Evolutionary conservation across 345 rosid genomes (phyloP).

Genomic region (Euphorbia peplus): DNA sequence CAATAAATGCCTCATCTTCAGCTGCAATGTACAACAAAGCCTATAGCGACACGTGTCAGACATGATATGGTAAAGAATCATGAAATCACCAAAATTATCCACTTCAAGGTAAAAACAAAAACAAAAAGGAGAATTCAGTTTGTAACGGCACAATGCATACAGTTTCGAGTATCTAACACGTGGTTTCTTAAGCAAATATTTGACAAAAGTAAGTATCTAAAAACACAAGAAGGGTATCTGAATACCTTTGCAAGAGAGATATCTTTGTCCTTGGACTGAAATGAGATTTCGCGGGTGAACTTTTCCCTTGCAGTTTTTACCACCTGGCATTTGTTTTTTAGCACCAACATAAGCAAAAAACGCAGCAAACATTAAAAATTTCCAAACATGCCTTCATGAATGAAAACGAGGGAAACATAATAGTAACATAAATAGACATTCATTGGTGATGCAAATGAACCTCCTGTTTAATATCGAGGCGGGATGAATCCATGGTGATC

Average conservation of each 20-base stretch:
- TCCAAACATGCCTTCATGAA: too few species aligned
- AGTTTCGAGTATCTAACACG: background rate
- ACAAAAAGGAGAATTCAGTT: background rate
- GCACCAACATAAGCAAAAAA: slow-evolving; percentile 11
- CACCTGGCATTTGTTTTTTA: slow-evolving; percentile 42
- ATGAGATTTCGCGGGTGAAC: slow-evolving; percentile 71
- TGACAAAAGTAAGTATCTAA: background rate
- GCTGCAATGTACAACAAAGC: slow-evolving; percentile 77
- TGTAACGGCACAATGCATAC: too few species aligned
- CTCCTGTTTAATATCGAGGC: slow-evolving; percentile 65
- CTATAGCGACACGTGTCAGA: slow-evolving; percentile 37
- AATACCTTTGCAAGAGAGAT: slow-evolving; percentile 77
- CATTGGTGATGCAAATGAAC: slow-evolving; percentile 45
- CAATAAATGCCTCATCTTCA: slow-evolving; percentile 80
- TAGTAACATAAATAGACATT: slow-evolving; percentile 4
- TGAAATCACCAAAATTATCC: background rate
- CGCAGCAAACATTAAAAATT: slow-evolving; percentile 15
- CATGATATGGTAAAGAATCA: slow-evolving; percentile 12
- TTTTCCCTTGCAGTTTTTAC: slow-evolving; percentile 54
- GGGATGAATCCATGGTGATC: slow-evolving; percentile 54
- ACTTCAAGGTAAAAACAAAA: background rate
- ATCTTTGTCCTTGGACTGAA: slow-evolving; percentile 69
- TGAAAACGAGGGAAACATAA: background rate
- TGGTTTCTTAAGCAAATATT: background rate
- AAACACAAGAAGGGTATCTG: background rate